Evolutionary conservation across 108 stramenopile genomes (phyloP).

Genomic region (Skeletonema potamos): DNA sequence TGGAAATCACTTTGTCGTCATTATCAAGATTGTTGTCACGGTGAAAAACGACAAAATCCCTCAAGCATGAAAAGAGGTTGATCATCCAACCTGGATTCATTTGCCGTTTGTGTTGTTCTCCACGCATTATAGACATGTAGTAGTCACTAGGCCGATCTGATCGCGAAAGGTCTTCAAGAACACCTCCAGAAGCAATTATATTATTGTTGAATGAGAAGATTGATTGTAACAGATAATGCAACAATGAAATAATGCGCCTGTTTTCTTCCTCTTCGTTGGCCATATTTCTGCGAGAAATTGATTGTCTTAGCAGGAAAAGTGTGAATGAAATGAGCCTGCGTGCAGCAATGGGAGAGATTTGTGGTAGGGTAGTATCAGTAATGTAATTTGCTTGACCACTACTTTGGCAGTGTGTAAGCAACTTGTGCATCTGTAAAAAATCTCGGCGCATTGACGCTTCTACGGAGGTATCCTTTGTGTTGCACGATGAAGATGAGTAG

Average conservation of each 20-base stretch:
- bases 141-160: conserved; percentile 22
- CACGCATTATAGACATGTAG: conserved; percentile 6
- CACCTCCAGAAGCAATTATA: not conserved
- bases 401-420: not conserved
- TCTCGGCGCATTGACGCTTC: conserved; percentile 23
- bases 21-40: not conserved
- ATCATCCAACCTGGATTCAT: conserved; percentile 15
- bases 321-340: conserved; percentile 12
- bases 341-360: conserved; percentile 11
- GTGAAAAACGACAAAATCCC: conserved; percentile 19
- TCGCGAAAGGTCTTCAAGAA: not conserved
- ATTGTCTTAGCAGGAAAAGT: conserved; percentile 22
- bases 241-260: conserved; percentile 4
- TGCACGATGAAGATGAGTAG: conserved; percentile 1
- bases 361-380: not conserved
- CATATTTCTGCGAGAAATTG: not conserved
- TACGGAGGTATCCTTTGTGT: not conserved
- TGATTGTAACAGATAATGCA: conserved; percentile 16
- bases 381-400: too few relatives aligned
- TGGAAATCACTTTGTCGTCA: not conserved
- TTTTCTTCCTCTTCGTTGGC: conserved; percentile 13
- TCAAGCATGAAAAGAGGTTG: conserved; percentile 26
- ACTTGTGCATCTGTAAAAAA: conserved; percentile 11
- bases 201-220: conserved; percentile 6
- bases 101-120: not conserved